Percentiles rank a stretch among this genome's conserved stretches.
phyloP scores from a whole-genome alignment of 148 eudicot species.

The Amaranthus cruentus region DNA sequence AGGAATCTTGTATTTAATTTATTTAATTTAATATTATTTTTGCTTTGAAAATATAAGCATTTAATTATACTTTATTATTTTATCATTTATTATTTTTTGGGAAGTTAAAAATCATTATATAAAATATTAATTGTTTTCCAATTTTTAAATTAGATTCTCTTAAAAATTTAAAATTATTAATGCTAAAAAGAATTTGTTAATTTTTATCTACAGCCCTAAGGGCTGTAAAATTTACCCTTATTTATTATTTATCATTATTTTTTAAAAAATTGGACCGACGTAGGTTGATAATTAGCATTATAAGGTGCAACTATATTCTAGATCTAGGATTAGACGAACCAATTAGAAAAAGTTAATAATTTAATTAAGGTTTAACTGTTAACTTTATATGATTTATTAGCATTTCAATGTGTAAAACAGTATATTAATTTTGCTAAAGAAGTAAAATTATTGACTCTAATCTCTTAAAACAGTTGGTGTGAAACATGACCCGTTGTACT shows the following conservation, averaged over 20 bases:
- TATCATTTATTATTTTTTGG: no score
- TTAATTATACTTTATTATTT: no score
- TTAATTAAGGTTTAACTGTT: not conserved
- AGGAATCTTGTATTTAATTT: no score
- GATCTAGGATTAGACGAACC: not conserved
- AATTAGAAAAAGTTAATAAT: not conserved
- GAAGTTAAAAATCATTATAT: no score
- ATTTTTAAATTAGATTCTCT: no score
- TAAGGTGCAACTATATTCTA: not conserved
- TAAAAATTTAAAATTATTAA: no score
- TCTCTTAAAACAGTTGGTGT: constrained; percentile 16
- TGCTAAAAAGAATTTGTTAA: no score
- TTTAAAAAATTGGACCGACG: no score
- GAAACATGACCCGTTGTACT: constrained; percentile 4
- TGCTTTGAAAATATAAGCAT: no score
- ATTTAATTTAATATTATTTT: no score
- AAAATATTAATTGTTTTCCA: no score
- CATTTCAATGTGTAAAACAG: constrained; percentile 7
- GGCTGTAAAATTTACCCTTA: not conserved
- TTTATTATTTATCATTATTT: not conserved
- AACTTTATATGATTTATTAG: constrained; percentile 1
- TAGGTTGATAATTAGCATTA: not conserved
- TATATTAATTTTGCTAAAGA: constrained; percentile 19
- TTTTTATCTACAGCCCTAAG: no score
- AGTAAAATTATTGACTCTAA: constrained; percentile 15